These are phyloP conservation scores for Stromatinia cepivora DNA, from an alignment of 2,329 filamentous ascomycete genomes.

Conservation along the genomic window DNA sequence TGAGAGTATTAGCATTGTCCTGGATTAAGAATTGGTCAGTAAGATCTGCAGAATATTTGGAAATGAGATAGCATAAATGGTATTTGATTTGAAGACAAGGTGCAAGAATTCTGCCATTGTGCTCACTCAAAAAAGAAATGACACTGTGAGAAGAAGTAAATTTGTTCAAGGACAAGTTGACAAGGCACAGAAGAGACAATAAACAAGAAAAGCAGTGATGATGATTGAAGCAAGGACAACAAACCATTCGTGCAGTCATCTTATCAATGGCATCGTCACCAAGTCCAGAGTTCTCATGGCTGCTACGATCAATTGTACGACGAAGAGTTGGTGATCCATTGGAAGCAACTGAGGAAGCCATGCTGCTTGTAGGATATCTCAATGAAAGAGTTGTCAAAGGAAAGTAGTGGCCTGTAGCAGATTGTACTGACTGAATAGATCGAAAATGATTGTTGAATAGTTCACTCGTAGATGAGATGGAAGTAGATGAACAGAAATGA, in stretches of 20 bases:
- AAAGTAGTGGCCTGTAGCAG: slow-evolving; percentile 24
- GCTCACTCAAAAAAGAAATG: not conserved
- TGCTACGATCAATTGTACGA: slow-evolving; percentile 42
- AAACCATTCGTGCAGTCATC: slow-evolving; percentile 22
- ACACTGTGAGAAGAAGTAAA: not conserved
- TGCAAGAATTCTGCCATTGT: not conserved
- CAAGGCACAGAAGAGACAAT: not conserved
- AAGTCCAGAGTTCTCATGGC: slow-evolving; percentile 42
- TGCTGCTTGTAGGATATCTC: slow-evolving; percentile 45
- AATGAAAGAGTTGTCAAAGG: slow-evolving; percentile 8
- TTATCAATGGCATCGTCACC: slow-evolving; percentile 35
- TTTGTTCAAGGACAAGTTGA: not conserved
- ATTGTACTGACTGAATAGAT: slow-evolving; percentile 29
- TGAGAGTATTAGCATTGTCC: slow-evolving; percentile 35
- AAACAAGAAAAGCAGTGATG: not conserved
- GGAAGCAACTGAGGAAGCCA: slow-evolving; percentile 34
- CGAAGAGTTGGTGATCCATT: slow-evolving; percentile 48
- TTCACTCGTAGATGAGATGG: slow-evolving; percentile 38
- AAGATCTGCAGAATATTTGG: slow-evolving; percentile 19
- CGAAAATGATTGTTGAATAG: slow-evolving; percentile 27
- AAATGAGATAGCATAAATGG: slow-evolving; percentile 13
- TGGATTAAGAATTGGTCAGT: slow-evolving; percentile 29
- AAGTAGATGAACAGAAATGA: slow-evolving; percentile 34
- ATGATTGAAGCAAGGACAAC: not conserved
- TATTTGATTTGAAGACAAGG: not conserved